phyloP scores from a whole-genome alignment of 257 asterid genomes.

The Asclepias syriaca region DNA sequence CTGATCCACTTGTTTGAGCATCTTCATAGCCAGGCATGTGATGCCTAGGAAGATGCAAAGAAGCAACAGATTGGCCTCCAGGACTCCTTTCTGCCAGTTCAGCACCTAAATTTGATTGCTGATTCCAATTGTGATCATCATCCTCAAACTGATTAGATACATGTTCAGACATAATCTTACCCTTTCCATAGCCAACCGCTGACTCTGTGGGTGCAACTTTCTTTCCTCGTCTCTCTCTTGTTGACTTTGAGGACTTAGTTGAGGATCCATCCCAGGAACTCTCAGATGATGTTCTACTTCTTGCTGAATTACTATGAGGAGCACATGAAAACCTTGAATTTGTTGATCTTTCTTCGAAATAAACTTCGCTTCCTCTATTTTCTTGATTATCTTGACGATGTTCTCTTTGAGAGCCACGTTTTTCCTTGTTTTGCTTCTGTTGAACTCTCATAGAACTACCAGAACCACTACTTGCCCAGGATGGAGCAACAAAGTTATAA shows the following conservation, averaged over 20 bases:
- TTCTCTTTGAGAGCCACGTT: conserved; percentile 46
- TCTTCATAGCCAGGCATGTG: conserved; percentile 48
- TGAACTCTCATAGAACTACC: conserved; percentile 40
- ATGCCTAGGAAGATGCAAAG: conserved; percentile 50
- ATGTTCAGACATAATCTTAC: conserved; percentile 49
- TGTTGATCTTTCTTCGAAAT: conserved; percentile 45
- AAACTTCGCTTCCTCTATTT: conserved; percentile 47
- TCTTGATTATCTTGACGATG: conserved; percentile 53
- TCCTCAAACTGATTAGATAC: conserved; percentile 43
- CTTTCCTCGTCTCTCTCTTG: conserved; percentile 42
- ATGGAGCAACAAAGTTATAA: conserved; percentile 57
- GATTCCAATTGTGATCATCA: conserved; percentile 56
- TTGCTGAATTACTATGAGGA: conserved; percentile 34
- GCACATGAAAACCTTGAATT: conserved; percentile 47
- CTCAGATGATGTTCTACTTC: conserved; percentile 45
- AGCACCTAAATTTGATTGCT: conserved; percentile 32
- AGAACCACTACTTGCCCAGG: conserved; percentile 42
- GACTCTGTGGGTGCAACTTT: conserved; percentile 30
- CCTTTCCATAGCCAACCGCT: conserved; percentile 45
- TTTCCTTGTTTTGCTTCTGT: conserved; percentile 53
- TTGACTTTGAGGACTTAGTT: conserved; percentile 30
- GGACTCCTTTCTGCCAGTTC: conserved; percentile 51
- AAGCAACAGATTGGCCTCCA: conserved; percentile 45
- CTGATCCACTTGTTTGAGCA: conserved; percentile 79
- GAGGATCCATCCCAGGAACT: conserved; percentile 49